A percentile compares a stretch with the other conserved stretches of the same genome.
phyloP scores from a whole-genome alignment of 768 basidiomycete species.

The Infundibulicybe gibba region DNA sequence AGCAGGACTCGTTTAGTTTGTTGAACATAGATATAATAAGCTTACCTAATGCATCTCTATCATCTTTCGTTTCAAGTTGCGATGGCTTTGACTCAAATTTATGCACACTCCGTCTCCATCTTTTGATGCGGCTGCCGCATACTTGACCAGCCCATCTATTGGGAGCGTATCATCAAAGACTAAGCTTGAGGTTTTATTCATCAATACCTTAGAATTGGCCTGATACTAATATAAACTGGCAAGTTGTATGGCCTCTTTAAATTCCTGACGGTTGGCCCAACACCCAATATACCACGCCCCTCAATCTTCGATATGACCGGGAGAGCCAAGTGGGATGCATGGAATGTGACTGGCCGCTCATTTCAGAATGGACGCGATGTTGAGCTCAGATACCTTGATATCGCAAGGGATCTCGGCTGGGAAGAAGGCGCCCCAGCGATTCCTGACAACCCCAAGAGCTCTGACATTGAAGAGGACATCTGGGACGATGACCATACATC shows the following conservation, averaged over 20 bases:
- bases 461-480: conserved; percentile 22
- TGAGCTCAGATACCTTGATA: conserved; percentile 62
- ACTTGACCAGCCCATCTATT: conserved; percentile 56
- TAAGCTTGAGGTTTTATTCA: conserved; percentile 67
- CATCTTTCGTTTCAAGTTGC: not conserved
- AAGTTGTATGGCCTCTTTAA: conserved; percentile 90
- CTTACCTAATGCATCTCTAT: conserved; percentile 17
- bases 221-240: conserved; percentile 43
- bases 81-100: conserved; percentile 2
- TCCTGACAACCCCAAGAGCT: conserved; percentile 3
- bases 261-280: conserved; percentile 54
- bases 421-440: conserved; percentile 17
- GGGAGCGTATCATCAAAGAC: conserved; percentile 51
- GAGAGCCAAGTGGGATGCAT: conserved; percentile 87
- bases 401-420: conserved; percentile 75
- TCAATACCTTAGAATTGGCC: conserved; percentile 8
- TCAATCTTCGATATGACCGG: conserved; percentile 77
- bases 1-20: conserved; percentile 46
- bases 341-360: conserved; percentile 49
- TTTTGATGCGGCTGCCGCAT: conserved; percentile 61
- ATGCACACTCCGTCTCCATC: conserved; percentile 26
- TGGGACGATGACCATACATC: conserved; percentile 40
- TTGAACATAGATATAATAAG: not conserved
- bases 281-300: conserved; percentile 58
- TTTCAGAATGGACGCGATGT: conserved; percentile 45